A percentile compares a stretch with the other conserved stretches of the same genome.
phyloP scores from a whole-genome alignment of 768 basidiomycete species.

The Tricholoma matsutake region DNA sequence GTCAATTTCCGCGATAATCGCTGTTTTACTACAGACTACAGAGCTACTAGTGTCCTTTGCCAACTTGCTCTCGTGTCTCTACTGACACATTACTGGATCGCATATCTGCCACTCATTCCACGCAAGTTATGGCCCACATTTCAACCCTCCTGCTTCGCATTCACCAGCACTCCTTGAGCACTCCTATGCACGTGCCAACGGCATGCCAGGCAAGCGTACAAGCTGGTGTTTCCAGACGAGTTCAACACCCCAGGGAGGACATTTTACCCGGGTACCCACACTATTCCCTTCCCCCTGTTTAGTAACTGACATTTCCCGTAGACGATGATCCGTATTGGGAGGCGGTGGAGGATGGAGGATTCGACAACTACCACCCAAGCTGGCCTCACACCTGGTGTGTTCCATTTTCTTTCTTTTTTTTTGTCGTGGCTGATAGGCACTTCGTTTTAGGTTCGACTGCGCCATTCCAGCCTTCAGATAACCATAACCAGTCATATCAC shows the following conservation, averaged over 20 bases:
- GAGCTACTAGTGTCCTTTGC: too few species aligned
- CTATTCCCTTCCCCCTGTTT: conserved; percentile 28
- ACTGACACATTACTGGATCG: too few species aligned
- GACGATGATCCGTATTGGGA: conserved; percentile 73
- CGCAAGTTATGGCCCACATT: too few species aligned
- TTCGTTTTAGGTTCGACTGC: conserved; percentile 36
- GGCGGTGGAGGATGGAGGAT: conserved; percentile 67
- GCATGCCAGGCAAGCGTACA: too few species aligned
- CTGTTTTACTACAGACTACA: too few species aligned
- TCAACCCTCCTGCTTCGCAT: too few species aligned
- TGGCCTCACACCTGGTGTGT: conserved; percentile 29
- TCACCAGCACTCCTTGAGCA: too few species aligned
- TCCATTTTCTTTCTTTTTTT: not conserved
- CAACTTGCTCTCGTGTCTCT: too few species aligned
- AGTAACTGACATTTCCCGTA: conserved; percentile 27
- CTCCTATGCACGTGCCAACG: too few species aligned
- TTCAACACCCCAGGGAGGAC: conserved; percentile 55
- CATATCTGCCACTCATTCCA: too few species aligned
- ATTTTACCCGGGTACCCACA: conserved; percentile 6
- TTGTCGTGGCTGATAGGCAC: not conserved
- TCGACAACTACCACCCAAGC: conserved; percentile 27
- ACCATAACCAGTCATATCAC: conserved; percentile 61
- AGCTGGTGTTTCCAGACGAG: conserved; percentile 73
- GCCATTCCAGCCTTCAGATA: conserved; percentile 40
- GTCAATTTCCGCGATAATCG: too few species aligned